Percentiles rank a stretch among this genome's conserved stretches.
These are phyloP conservation scores for Aphanomyces stellatus DNA, from an alignment of 352 stramenopile genomes.

Conservation along the genomic window DNA sequence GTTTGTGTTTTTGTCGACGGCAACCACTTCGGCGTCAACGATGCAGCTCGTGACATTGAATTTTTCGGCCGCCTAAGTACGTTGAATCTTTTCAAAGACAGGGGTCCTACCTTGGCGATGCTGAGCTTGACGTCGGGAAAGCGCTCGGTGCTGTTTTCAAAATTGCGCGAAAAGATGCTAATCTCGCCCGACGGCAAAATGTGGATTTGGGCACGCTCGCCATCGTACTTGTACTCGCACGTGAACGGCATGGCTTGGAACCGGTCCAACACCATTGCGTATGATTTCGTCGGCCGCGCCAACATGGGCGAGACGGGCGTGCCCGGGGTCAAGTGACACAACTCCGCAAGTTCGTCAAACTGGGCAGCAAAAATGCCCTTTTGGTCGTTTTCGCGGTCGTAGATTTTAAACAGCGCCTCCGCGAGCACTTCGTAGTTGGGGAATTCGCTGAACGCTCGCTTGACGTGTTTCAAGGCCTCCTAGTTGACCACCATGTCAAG, in stretches of 20 bases:
- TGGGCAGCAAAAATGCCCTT: slow-evolving; percentile 33
- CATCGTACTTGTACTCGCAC: slow-evolving; percentile 99
- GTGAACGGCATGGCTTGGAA: slow-evolving; percentile 95
- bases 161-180: slow-evolving; percentile 97
- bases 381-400: slow-evolving; percentile 34
- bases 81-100: neutral
- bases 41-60: slow-evolving; percentile 85
- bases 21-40: slow-evolving; percentile 98
- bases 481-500: slow-evolving; percentile 27
- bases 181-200: slow-evolving; percentile 83
- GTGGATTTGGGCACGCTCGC: slow-evolving; percentile 95
- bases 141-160: slow-evolving; percentile 96
- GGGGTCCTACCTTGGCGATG: slow-evolving; percentile 52
- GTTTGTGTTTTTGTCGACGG: slow-evolving; percentile 92
- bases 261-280: slow-evolving; percentile 95
- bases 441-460: slow-evolving; percentile 96
- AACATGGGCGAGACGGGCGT: slow-evolving; percentile 98
- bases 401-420: slow-evolving; percentile 64
- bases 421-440: slow-evolving; percentile 95
- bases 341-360: slow-evolving; percentile 22
- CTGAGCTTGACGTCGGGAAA: slow-evolving; percentile 90
- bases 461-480: slow-evolving; percentile 88
- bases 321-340: slow-evolving; percentile 91
- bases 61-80: slow-evolving; percentile 18
- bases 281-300: slow-evolving; percentile 95